Evolutionary conservation across 179 eudicot species (phyloP), one percentile per base, ranked within the genome.

Genomic region (Heliamphora pulchella): DNA sequence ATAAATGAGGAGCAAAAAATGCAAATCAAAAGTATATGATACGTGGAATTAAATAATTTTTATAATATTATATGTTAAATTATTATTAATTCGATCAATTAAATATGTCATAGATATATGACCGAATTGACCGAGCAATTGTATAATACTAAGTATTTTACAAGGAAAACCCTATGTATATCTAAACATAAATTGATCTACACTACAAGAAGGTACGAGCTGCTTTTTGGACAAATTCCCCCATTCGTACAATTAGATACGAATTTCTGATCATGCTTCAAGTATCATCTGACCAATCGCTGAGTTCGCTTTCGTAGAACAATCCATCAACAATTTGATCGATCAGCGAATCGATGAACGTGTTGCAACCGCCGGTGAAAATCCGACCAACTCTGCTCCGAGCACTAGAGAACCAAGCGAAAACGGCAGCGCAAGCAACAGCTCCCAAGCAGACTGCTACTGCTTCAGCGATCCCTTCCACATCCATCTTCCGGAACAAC

Each of bases 321-420:
- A 95, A 82, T 65, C 97, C 97, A 79, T 95, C 97, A n/a, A 95
- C 53, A 15, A 95, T 88, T 72, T 91, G 91, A 75, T 95, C 97
- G 39, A 95, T 87, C 43, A 95, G 85, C 1, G 93, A 68, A 47
- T 95, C 98, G 39, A 95, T 90, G 85, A 95, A 90, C 31, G 95
- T 80, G 86, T 91, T 95, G 84, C 91, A 91, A 20, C 97, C 72
- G 66, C 86, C 4, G 66, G 85, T 82, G 86, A 95, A 91, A 70
- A 95, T 91, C 2, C 85, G 84, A 0, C 92, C 97, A 13, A 93
- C 97, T 81, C 81, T 85, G 46, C 59, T 89, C 4, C 97, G 89
- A 8, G 90, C 90, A 73, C 90, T 91, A 0, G 97, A 89, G 11
- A 89, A 86, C 85, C 90, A 95, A 18, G 98, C 98, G 44, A 95